Evolutionary conservation across 2,329 filamentous ascomycete genomes (phyloP).

Genomic region (Ascochyta rabiei): DNA sequence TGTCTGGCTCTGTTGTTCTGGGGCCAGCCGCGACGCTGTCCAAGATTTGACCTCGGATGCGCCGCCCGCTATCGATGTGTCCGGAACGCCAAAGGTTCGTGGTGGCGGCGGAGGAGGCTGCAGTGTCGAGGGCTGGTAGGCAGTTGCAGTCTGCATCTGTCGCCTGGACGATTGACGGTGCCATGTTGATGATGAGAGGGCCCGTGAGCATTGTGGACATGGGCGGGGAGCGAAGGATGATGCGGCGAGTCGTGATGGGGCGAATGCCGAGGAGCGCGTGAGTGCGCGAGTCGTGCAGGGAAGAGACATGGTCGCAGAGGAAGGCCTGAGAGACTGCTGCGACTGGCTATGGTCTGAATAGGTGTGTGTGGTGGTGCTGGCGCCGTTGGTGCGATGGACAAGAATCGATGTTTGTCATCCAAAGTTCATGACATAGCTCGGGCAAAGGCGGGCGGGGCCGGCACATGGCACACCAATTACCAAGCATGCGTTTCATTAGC

Average conservation of each 20-base stretch:
- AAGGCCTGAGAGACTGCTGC: slow-evolving; percentile 1
- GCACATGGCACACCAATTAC: slow-evolving; percentile 22
- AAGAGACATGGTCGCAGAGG: slow-evolving; percentile 39
- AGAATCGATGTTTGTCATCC: slow-evolving; percentile 23
- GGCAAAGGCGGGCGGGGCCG: slow-evolving; percentile 23
- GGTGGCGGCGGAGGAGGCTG: slow-evolving; percentile 63
- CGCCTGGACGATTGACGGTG: slow-evolving; percentile 45
- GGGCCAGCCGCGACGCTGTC: slow-evolving; percentile 50
- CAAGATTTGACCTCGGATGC: slow-evolving; percentile 56
- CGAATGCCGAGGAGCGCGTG: slow-evolving; percentile 30
- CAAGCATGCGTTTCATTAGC: slow-evolving; percentile 28
- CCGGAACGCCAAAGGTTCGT: slow-evolving; percentile 63
- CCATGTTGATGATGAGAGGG: slow-evolving; percentile 51
- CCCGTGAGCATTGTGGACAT: slow-evolving; percentile 55
- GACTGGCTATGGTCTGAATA: background rate
- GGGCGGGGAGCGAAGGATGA: slow-evolving; percentile 29
- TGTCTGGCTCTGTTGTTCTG: slow-evolving; percentile 28
- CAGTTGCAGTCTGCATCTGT: slow-evolving; percentile 67
- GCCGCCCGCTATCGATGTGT: slow-evolving; percentile 65
- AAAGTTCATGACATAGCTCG: slow-evolving; percentile 18
- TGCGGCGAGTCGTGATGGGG: slow-evolving; percentile 36
- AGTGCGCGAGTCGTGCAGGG: slow-evolving; percentile 32
- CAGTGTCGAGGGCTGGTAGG: slow-evolving; percentile 67
- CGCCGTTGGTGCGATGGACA: slow-evolving; percentile 12
- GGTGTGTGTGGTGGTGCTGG: slow-evolving; percentile 3